These are phyloP conservation scores for Russula compacta DNA, from an alignment of 768 basidiomycete species.

Conservation along the genomic window DNA sequence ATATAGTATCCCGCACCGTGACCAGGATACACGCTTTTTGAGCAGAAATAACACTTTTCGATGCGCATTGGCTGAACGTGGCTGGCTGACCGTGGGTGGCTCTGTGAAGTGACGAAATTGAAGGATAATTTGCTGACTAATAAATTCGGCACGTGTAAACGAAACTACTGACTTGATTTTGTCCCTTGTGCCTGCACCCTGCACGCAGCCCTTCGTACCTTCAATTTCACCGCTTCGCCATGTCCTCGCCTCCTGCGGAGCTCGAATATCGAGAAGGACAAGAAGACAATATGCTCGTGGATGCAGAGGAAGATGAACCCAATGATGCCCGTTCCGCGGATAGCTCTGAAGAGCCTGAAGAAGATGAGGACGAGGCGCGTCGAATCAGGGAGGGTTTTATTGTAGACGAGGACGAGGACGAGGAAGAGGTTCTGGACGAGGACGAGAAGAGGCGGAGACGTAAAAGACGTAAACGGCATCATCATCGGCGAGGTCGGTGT, in stretches of 20 bases:
- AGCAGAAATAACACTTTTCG: constrained; percentile 99
- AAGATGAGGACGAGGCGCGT: constrained; percentile 81
- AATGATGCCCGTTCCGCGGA: constrained; percentile 59
- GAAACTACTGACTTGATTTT: not conserved
- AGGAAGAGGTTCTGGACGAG: constrained; percentile 60
- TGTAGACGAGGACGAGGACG: constrained; percentile 83
- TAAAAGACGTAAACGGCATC: constrained; percentile 60
- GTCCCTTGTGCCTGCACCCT: not conserved
- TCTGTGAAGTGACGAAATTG: not conserved
- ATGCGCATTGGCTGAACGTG: constrained; percentile 56
- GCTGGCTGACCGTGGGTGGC: not conserved
- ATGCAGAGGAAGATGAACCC: constrained; percentile 37
- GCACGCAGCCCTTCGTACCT: not conserved
- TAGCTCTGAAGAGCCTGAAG: constrained; percentile 84
- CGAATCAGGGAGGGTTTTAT: constrained; percentile 85
- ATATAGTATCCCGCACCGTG: constrained; percentile 49
- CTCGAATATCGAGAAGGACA: constrained; percentile 29
- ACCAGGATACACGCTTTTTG: constrained; percentile 92
- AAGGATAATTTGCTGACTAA: constrained; percentile 8
- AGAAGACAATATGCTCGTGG: constrained; percentile 56
- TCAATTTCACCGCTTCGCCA: constrained; percentile 27
- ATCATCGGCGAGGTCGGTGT: constrained; percentile 49
- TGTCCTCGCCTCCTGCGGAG: constrained; percentile 44
- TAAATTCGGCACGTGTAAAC: not conserved
- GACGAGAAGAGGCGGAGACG: constrained; percentile 46